phyloP scores from a whole-genome alignment of 768 basidiomycete genomes.

The Roridomyces roridus region DNA sequence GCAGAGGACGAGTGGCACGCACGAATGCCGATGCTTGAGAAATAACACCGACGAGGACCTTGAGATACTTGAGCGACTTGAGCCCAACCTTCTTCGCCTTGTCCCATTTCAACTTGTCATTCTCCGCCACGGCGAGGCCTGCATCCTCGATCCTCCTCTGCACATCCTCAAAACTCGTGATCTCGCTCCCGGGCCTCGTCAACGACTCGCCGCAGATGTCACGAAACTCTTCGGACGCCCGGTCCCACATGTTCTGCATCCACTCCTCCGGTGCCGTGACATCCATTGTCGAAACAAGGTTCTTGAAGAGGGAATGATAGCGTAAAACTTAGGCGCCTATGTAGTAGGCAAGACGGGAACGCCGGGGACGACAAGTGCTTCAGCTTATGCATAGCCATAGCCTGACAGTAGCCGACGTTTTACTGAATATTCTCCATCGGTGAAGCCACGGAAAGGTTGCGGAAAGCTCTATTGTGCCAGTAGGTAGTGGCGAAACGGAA shows the following conservation, averaged over 20 bases:
- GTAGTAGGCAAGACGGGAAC: too few relatives aligned
- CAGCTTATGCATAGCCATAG: too few relatives aligned
- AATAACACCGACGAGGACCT: neutral
- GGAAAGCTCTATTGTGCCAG: too few relatives aligned
- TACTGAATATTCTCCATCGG: too few relatives aligned
- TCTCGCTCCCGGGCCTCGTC: neutral
- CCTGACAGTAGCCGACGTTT: too few relatives aligned
- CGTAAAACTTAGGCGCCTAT: too few relatives aligned
- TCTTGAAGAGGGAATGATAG: too few relatives aligned
- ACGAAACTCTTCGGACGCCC: neutral
- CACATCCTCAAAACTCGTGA: slow-evolving; percentile 1
- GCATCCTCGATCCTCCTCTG: neutral
- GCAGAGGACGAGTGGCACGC: neutral
- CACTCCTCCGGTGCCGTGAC: too few relatives aligned
- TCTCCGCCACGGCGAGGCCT: neutral
- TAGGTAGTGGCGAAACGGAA: too few relatives aligned
- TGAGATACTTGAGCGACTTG: slow-evolving; percentile 6
- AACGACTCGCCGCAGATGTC: slow-evolving; percentile 1
- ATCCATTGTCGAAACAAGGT: too few relatives aligned
- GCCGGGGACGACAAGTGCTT: too few relatives aligned
- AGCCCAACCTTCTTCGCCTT: neutral
- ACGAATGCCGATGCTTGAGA: neutral
- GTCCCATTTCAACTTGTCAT: neutral
- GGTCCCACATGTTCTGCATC: neutral
- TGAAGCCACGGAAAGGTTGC: too few relatives aligned